Evolutionary conservation across 163 green algal genomes (phyloP), one percentile per base, ranked within the genome.

Genomic region (Botryococcus braunii): DNA sequence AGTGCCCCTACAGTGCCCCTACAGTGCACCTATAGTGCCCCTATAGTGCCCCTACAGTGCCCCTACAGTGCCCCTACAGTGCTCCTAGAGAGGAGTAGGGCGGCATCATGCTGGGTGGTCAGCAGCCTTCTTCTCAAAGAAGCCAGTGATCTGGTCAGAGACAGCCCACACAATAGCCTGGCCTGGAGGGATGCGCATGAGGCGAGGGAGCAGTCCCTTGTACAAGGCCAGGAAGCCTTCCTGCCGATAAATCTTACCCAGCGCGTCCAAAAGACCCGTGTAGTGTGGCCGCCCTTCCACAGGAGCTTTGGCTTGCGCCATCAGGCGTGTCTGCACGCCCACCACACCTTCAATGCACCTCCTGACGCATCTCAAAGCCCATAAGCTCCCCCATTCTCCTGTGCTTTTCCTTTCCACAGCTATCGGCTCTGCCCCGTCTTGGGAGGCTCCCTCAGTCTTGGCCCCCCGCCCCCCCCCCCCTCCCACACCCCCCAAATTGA

Each of bases 91-190:
- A n/a, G n/a, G n/a, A n/a, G n/a, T n/a, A n/a, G n/a, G n/a, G n/a
- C n/a, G n/a, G n/a, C n/a, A n/a, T n/a, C n/a, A n/a, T n/a, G n/a
- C n/a, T n/a, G n/a, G n/a, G n/a, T n/a, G n/a, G n/a, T n/a, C n/a
- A n/a, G n/a, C n/a, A n/a, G n/a, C n/a, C 48, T 64, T 52, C 58
- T 70, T 39, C 71, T 77, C 71, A 64, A 77, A 72, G 32, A 70
- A 77, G 7, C 68, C 81, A 9, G 70, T 94, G 68, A 97, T 90
- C 67, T 97, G 91, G 66, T 97, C 91, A 41, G 70, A 84, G 29
- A 97, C 91, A 3, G 78, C 83, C 87, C 89, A 97, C 34, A 97
- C 90, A 48, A 97, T 97, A 17, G 91, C 91, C 73, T 97, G 91
- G 32, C 91, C 91, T 0, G 92, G 92, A 6, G 92, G 92, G 46